Conservation (phyloP, 176 grass and related monocot species). For the Cymbopogon citratus region DNA sequence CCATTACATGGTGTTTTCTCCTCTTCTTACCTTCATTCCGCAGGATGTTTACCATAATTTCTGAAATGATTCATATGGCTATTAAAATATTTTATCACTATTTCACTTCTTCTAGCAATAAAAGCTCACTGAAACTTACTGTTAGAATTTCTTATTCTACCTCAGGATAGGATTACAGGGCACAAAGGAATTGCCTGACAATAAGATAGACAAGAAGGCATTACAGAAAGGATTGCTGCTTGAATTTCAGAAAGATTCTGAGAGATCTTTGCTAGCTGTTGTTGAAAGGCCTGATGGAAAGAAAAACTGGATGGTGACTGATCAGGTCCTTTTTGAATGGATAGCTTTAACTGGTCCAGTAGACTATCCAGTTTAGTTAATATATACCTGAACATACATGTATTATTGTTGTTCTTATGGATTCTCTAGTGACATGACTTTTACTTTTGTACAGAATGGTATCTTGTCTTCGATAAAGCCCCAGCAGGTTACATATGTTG, state of each 20-base stretch:
- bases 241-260: slow-evolving; percentile 88
- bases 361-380: background rate
- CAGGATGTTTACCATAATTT: background rate
- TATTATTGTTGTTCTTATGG: background rate
- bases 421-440: slow-evolving; percentile 28
- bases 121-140: slow-evolving; percentile 15
- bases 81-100: background rate
- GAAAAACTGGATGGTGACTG: slow-evolving; percentile 92
- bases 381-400: background rate
- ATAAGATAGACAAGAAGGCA: slow-evolving; percentile 55
- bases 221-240: slow-evolving; percentile 79
- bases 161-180: slow-evolving; percentile 66
- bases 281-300: slow-evolving; percentile 83
- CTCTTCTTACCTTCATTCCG: background rate
- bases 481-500: slow-evolving; percentile 79
- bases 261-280: slow-evolving; percentile 74
- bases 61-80: background rate
- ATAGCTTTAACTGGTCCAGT: slow-evolving; percentile 7
- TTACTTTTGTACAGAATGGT: slow-evolving; percentile 61
- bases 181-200: slow-evolving; percentile 59
- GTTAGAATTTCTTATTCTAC: slow-evolving; percentile 1
- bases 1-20: background rate
- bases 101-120: background rate
- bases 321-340: slow-evolving; percentile 55
- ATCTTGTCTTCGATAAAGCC: slow-evolving; percentile 80